Conservation (phyloP, 345 rosid genomes). For the Eucalyptus cloeziana region DNA sequence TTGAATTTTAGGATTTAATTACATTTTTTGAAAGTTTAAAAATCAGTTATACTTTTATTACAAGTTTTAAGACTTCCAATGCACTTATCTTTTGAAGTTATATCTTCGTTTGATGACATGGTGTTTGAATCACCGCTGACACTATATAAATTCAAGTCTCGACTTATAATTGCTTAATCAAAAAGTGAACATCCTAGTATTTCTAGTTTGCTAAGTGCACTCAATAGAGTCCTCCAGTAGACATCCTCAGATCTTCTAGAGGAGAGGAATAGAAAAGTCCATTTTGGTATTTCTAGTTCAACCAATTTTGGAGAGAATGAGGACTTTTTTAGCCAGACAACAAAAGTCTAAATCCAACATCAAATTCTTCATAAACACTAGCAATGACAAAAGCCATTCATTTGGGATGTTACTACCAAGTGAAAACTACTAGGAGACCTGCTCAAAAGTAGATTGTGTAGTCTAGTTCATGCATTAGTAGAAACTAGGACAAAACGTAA, state of each 20-base stretch:
- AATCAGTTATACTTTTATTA: fast-evolving
- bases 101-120: too few species aligned
- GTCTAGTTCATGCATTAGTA: not conserved
- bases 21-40: fast-evolving
- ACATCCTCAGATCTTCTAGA: not conserved
- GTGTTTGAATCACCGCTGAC: too few species aligned
- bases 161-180: not conserved
- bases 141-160: not conserved
- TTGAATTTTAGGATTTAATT: too few species aligned
- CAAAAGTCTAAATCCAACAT: not conserved
- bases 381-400: not conserved
- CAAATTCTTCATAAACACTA: not conserved
- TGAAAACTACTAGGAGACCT: not conserved
- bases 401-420: not conserved
- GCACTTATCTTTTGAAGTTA: fast-evolving
- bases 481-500: not conserved
- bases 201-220: too few species aligned
- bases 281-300: not conserved
- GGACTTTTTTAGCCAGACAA: not conserved
- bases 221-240: fast-evolving
- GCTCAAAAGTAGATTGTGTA: not conserved
- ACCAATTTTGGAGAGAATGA: not conserved
- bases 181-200: not conserved
- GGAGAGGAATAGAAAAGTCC: not conserved
- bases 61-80: fast-evolving